phyloP scores from a whole-genome alignment of 768 basidiomycete species.

The Lentinula aciculospora region DNA sequence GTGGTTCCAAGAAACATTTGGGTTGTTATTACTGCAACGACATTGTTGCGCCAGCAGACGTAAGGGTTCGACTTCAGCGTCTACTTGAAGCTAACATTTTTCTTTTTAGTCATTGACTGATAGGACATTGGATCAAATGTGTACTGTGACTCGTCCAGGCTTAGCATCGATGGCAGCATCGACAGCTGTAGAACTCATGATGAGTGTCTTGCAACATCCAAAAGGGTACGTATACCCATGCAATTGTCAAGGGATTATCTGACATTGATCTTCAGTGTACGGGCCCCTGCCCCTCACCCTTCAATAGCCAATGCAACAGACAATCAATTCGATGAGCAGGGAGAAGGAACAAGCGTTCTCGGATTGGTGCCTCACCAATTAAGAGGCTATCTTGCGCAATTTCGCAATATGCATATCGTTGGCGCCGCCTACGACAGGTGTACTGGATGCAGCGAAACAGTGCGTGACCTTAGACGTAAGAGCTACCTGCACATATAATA shows the following conservation, averaged over 20 bases:
- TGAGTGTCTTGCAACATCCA: constrained; percentile 86
- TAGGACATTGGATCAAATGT: constrained; percentile 97
- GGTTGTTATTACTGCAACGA: constrained; percentile 99
- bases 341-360: constrained; percentile 49
- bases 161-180: constrained; percentile 90
- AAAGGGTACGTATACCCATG: constrained; percentile 50
- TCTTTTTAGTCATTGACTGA: constrained; percentile 53
- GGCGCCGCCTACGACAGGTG: constrained; percentile 86
- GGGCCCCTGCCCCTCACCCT: constrained; percentile 69
- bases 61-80: constrained; percentile 29
- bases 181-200: constrained; percentile 88
- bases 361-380: constrained; percentile 93
- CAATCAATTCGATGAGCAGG: constrained; percentile 18
- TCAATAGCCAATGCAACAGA: constrained; percentile 22
- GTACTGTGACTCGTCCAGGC: constrained; percentile 94
- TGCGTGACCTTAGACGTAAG: constrained; percentile 25
- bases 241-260: background rate
- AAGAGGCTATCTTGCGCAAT: constrained; percentile 85
- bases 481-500: background rate
- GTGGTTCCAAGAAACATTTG: constrained; percentile 30
- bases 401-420: constrained; percentile 76
- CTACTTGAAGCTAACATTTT: background rate
- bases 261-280: constrained; percentile 29
- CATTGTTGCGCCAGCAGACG: constrained; percentile 93
- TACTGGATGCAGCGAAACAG: constrained; percentile 84